Conservation (phyloP, 805 yeast species). For the Saturnispora quitensis region DNA sequence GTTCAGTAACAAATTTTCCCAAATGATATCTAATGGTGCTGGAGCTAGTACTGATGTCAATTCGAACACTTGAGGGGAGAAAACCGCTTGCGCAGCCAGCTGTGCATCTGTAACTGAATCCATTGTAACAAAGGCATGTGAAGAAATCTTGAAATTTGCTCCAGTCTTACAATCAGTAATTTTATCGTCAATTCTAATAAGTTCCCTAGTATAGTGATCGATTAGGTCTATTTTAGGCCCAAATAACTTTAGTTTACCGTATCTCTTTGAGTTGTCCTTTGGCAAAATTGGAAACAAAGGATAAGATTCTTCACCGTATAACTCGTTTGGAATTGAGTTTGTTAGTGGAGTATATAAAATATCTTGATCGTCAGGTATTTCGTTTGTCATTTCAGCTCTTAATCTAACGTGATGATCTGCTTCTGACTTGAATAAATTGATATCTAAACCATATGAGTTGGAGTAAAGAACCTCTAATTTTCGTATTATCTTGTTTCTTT, state of each 20-base stretch:
- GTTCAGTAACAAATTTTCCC: constrained; percentile 50
- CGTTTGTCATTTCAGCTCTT: constrained; percentile 22
- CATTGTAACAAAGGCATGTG: constrained; percentile 76
- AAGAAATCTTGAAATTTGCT: constrained; percentile 32
- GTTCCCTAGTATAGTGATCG: constrained; percentile 25
- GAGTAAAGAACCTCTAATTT: constrained; percentile 36
- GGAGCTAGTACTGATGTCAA: constrained; percentile 84
- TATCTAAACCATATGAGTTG: constrained; percentile 32
- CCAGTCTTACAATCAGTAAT: constrained; percentile 29
- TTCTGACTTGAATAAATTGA: constrained; percentile 24
- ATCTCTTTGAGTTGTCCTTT: constrained; percentile 16
- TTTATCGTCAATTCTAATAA: constrained; percentile 31
- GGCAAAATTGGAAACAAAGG: constrained; percentile 7
- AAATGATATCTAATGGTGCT: constrained; percentile 89
- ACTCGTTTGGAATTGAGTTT: constrained; percentile 1
- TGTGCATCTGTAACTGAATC: constrained; percentile 92
- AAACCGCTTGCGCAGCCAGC: constrained; percentile 92
- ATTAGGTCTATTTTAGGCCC: constrained; percentile 29
- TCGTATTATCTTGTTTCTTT: constrained; percentile 26
- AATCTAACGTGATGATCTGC: constrained; percentile 21
- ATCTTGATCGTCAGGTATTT: constrained; percentile 12
- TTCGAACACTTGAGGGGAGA: constrained; percentile 82
- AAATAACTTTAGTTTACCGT: constrained; percentile 16
- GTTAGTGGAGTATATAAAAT: constrained; percentile 10
- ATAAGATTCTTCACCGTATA: background rate